A percentile compares a stretch with the other conserved stretches of the same genome.
Conservation (phyloP, 2,329 filamentous ascomycete species). For the Hymenoscyphus linearis region DNA sequence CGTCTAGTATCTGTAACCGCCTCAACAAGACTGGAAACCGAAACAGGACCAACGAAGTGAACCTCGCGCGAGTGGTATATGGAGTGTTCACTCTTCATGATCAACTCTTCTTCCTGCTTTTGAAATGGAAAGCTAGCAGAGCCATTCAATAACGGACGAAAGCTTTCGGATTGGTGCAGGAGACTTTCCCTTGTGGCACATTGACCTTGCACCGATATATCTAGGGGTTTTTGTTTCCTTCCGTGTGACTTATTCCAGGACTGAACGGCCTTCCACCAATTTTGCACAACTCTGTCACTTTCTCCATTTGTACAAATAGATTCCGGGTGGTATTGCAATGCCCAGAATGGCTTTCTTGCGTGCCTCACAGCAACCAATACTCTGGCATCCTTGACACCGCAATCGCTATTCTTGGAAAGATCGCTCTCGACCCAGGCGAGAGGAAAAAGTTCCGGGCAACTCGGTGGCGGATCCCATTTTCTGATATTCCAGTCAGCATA, state of each 20-base stretch:
- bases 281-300: slow-evolving; percentile 48
- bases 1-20: slow-evolving; percentile 23
- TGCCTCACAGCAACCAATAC: slow-evolving; percentile 60
- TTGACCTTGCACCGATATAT: slow-evolving; percentile 18
- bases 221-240: slow-evolving; percentile 5
- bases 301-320: slow-evolving; percentile 60
- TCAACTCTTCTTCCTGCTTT: not conserved
- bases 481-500: slow-evolving; percentile 19
- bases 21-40: slow-evolving; percentile 52
- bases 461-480: slow-evolving; percentile 22
- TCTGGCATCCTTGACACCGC: slow-evolving; percentile 28
- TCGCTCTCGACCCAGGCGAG: slow-evolving; percentile 33
- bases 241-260: slow-evolving; percentile 37
- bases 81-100: slow-evolving; percentile 25
- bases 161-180: slow-evolving; percentile 17
- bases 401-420: slow-evolving; percentile 19
- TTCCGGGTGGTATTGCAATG: slow-evolving; percentile 67
- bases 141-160: slow-evolving; percentile 6
- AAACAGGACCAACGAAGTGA: slow-evolving; percentile 40
- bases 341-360: slow-evolving; percentile 56
- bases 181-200: slow-evolving; percentile 26
- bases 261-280: slow-evolving; percentile 55
- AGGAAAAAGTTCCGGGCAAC: slow-evolving; percentile 26
- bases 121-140: slow-evolving; percentile 4
- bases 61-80: slow-evolving; percentile 40